A percentile compares a stretch with the other conserved stretches of the same genome.
These are phyloP conservation scores for Fusarium incarnatum DNA, from an alignment of 2,329 filamentous ascomycete species.

Conservation along the genomic window DNA sequence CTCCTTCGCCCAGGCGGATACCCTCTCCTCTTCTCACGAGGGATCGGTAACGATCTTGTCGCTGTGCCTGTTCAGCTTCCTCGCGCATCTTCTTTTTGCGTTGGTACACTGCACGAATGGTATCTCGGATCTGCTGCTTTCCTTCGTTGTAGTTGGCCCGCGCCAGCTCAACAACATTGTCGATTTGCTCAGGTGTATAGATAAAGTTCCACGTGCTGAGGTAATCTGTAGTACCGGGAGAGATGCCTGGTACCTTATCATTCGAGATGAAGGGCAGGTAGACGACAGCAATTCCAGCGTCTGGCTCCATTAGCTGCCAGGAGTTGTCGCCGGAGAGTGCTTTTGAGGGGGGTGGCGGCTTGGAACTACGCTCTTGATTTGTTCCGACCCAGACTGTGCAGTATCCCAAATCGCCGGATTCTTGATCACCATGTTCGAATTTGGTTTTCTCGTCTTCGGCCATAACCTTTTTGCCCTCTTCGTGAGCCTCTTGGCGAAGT, in stretches of 20 bases:
- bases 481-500: constrained; percentile 42
- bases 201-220: constrained; percentile 98
- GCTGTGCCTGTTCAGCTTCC: constrained; percentile 59
- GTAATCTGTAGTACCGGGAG: constrained; percentile 85
- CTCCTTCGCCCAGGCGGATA: constrained; percentile 70
- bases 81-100: constrained; percentile 80
- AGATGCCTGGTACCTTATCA: constrained; percentile 80
- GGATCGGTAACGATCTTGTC: constrained; percentile 57
- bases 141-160: constrained; percentile 89
- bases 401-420: constrained; percentile 78
- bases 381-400: constrained; percentile 97
- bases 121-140: constrained; percentile 78
- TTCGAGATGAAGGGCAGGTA: constrained; percentile 94
- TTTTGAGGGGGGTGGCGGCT: constrained; percentile 64
- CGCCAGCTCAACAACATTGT: constrained; percentile 84
- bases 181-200: constrained; percentile 90
- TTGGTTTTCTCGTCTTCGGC: constrained; percentile 50
- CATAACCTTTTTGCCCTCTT: constrained; percentile 41
- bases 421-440: constrained; percentile 57
- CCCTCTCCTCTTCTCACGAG: constrained; percentile 62
- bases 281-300: constrained; percentile 87
- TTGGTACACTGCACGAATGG: constrained; percentile 91
- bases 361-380: constrained; percentile 75
- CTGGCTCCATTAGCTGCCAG: constrained; percentile 75
- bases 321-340: constrained; percentile 71